Conservation (phyloP, 2,329 filamentous ascomycete genomes). For the Paraphaeosphaeria minitans region DNA sequence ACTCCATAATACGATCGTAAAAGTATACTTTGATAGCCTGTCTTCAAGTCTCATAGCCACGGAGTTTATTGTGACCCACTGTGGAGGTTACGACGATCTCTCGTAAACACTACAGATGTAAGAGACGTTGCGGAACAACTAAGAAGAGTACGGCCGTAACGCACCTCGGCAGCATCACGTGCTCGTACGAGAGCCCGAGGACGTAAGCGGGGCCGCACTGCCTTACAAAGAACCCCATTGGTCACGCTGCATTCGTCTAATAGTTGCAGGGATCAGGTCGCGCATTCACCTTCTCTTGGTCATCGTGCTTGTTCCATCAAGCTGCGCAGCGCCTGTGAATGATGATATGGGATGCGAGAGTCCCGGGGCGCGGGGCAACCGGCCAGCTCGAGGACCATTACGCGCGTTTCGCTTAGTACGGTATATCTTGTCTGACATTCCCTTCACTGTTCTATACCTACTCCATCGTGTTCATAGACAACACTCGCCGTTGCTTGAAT, state of each 20-base stretch:
- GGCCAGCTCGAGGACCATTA: not conserved
- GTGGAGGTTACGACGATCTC: too few species aligned
- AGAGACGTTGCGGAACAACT: too few species aligned
- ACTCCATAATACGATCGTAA: too few species aligned
- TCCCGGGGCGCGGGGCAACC: not conserved
- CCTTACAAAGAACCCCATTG: not conserved
- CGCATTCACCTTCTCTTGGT: not conserved
- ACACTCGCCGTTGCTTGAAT: not conserved
- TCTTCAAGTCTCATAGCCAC: too few species aligned
- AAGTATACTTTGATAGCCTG: too few species aligned
- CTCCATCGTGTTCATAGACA: not conserved
- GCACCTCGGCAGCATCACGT: too few species aligned
- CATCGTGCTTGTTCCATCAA: not conserved
- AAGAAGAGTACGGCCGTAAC: too few species aligned
- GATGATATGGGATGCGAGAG: not conserved
- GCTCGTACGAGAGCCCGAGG: too few species aligned
- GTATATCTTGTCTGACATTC: not conserved
- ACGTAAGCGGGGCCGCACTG: too few species aligned
- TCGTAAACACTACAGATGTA: too few species aligned
- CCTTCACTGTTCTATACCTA: not conserved
- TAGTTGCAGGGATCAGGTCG: not conserved
- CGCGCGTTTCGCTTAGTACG: not conserved
- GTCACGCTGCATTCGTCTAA: conserved; percentile 3
- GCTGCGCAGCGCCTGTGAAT: not conserved
- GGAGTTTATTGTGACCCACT: too few species aligned